Conservation (phyloP, 768 basidiomycete species). For the Lactifluus volemus region DNA sequence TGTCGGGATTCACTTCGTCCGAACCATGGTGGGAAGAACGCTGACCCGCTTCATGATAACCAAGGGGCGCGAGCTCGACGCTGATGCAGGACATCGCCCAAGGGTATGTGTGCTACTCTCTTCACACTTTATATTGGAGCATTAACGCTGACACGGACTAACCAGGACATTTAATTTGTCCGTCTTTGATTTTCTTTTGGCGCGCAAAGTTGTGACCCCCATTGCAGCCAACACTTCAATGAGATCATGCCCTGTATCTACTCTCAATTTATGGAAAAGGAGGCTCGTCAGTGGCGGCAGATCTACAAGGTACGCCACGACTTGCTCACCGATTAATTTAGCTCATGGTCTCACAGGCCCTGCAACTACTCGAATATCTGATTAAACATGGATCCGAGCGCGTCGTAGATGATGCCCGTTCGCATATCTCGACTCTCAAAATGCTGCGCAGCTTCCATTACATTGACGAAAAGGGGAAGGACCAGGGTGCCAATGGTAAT, state of each 20-base stretch:
- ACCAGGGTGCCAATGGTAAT: constrained; percentile 94
- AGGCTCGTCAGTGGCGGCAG: constrained; percentile 96
- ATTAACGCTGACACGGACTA: not conserved
- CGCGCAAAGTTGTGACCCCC: not conserved
- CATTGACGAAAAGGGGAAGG: constrained; percentile 97
- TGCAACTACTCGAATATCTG: constrained; percentile 91
- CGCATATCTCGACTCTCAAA: constrained; percentile 91
- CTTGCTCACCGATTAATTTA: not conserved
- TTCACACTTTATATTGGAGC: constrained; percentile 15
- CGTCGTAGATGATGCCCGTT: constrained; percentile 94
- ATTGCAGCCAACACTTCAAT: constrained; percentile 85
- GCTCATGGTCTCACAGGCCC: constrained; percentile 41
- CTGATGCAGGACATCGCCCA: constrained; percentile 98
- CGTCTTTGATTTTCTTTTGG: constrained; percentile 23
- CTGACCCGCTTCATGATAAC: constrained; percentile 4
- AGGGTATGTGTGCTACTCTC: constrained; percentile 49
- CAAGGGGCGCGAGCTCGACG: constrained; percentile 94
- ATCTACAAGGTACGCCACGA: constrained; percentile 77
- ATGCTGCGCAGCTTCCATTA: constrained; percentile 98
- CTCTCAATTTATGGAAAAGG: constrained; percentile 94
- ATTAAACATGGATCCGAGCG: constrained; percentile 96
- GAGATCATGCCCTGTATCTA: constrained; percentile 99
- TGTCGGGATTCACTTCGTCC: constrained; percentile 22
- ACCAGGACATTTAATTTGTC: constrained; percentile 97
- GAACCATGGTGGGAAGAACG: not conserved